Conservation (phyloP, 768 basidiomycete species). For the Pleurotus eryngii region DNA sequence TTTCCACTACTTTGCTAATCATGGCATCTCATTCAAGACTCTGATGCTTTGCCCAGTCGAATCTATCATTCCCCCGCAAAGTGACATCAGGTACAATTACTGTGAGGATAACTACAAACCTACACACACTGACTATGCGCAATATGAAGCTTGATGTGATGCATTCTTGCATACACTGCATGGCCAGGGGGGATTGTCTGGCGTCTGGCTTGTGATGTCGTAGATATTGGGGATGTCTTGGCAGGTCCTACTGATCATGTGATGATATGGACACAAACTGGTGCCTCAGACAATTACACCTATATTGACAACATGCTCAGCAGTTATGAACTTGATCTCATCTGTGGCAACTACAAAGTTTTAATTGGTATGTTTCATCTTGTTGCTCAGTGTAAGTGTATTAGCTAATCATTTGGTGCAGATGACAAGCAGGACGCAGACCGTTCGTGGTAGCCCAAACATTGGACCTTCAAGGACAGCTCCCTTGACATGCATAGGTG, state of each 20-base stretch:
- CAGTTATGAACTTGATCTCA: conserved; percentile 15
- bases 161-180: conserved; percentile 4
- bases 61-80: neutral
- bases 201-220: conserved; percentile 17
- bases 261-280: conserved; percentile 1
- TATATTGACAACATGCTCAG: conserved; percentile 20
- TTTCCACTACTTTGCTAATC: neutral
- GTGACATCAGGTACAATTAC: conserved; percentile 11
- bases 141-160: neutral
- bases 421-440: neutral
- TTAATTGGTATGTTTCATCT: conserved; percentile 12
- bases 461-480: neutral
- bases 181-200: conserved; percentile 21
- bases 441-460: conserved; percentile 17
- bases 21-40: conserved; percentile 13
- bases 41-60: neutral
- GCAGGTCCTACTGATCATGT: conserved; percentile 15
- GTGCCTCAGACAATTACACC: neutral
- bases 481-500: conserved; percentile 15
- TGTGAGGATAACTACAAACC: conserved; percentile 8
- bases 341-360: conserved; percentile 20
- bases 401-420: neutral
- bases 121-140: neutral
- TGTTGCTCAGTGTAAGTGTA: neutral
- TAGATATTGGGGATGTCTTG: conserved; percentile 9